Evolutionary conservation across 2,329 filamentous ascomycete genomes (phyloP), one percentile per base, ranked within the genome.

Genomic region (Ustilaginoidea virens): DNA sequence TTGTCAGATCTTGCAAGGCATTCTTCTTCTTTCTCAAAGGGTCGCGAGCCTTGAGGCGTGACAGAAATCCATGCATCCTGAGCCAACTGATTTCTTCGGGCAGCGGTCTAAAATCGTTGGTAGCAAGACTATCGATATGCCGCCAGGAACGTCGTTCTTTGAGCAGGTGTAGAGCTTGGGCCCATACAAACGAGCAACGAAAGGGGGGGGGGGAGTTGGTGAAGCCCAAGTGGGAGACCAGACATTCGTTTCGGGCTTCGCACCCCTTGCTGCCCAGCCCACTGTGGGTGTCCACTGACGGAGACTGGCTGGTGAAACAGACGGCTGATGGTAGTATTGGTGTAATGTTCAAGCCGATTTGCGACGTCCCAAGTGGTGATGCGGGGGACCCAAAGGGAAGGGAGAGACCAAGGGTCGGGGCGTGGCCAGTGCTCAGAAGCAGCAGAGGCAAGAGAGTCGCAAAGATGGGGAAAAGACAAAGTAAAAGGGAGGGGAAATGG

Each of bases 1-100:
- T 53, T 28, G 61, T 49, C 11, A 59, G 51, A 30, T 64, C 53
- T 37, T 66, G 56, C 37, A 63, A 54, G 31, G 60, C 55, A 39
- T 64, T 69, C 58, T 85, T 86, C 56, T 79, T 80, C 52, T 71
- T 75, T 42, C 65, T 66, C 40, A 60, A 56, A 48, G 65, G 66
- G 58, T 90, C 81, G 58, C 77, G 85, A 59, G 69, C 68, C 64
- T 82, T 83, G 55, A 87, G 58, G 44, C 66, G 65, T 36, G 69
- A 69, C 45, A 74, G 72, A 38, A 73, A 53, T 43, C 67, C 60
- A 36, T 66, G 60, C 68, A 73, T 73, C 29, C 39, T 60, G 44
- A 34, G 28, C 16, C 11, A 20, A n/a, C n/a, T n/a, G n/a, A n/a
- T n/a, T n/a, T n/a, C n/a, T n/a, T n/a, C n/a, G n/a, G n/a, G n/a